phyloP scores from a whole-genome alignment of 2,329 filamentous ascomycete species.

The Exophiala sideris region DNA sequence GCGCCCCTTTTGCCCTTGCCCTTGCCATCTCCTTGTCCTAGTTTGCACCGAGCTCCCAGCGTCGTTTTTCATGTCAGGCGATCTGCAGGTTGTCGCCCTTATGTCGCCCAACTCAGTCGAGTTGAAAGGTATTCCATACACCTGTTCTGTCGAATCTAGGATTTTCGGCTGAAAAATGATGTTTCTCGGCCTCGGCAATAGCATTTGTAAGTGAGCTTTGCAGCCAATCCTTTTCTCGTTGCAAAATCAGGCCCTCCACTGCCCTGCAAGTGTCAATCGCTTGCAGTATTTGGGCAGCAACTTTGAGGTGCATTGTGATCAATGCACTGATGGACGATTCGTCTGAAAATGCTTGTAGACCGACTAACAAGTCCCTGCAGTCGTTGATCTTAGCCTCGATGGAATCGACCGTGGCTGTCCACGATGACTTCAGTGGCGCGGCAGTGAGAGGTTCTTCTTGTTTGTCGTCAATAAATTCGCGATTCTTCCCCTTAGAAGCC shows the following conservation, averaged over 20 bases:
- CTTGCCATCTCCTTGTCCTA: too few relatives aligned
- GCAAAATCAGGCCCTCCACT: conserved; percentile 15
- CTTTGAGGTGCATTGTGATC: conserved; percentile 12
- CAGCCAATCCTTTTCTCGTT: conserved; percentile 12
- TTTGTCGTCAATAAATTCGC: neutral
- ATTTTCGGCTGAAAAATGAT: neutral
- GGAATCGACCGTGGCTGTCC: conserved; percentile 8
- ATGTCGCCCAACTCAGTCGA: neutral
- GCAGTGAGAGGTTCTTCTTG: neutral
- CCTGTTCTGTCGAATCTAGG: conserved; percentile 5
- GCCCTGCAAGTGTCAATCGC: conserved; percentile 18
- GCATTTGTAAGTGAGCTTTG: conserved; percentile 8
- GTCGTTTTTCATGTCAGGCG: too few relatives aligned
- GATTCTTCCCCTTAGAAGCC: conserved; percentile 3
- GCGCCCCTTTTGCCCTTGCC: too few relatives aligned
- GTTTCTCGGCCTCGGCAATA: conserved; percentile 9
- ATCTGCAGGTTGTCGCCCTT: too few relatives aligned
- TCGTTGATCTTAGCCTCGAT: conserved; percentile 6
- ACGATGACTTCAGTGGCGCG: conserved; percentile 6
- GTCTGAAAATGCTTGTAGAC: conserved; percentile 1
- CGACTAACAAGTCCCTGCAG: conserved; percentile 10
- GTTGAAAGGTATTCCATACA: conserved; percentile 7
- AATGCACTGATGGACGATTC: conserved; percentile 13
- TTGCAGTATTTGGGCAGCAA: conserved; percentile 12
- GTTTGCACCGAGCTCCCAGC: too few relatives aligned